Evolutionary conservation across 2,329 filamentous ascomycete genomes (phyloP).

Genomic region (Claviceps arundinis): DNA sequence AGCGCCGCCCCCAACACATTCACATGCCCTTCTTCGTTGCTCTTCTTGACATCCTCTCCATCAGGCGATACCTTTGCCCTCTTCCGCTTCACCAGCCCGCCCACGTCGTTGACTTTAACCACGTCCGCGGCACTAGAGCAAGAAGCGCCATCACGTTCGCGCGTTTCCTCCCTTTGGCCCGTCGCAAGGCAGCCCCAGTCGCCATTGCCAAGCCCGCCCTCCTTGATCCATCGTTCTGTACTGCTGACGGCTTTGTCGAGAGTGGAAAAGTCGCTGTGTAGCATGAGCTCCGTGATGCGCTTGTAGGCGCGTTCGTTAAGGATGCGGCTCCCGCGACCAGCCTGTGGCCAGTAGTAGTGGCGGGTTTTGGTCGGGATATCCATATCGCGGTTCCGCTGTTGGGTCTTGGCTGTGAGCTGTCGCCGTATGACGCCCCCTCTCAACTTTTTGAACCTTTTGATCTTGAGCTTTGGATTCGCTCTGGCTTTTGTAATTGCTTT

Average conservation of each 20-base stretch:
- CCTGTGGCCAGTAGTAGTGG: slow-evolving; percentile 52
- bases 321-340: slow-evolving; percentile 49
- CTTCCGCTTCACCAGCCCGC: slow-evolving; percentile 35
- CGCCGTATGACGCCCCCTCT: slow-evolving; percentile 50
- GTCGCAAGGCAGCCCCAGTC: slow-evolving; percentile 38
- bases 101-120: slow-evolving; percentile 33
- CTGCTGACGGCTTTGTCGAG: slow-evolving; percentile 48
- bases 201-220: slow-evolving; percentile 41
- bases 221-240: slow-evolving; percentile 56
- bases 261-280: slow-evolving; percentile 61
- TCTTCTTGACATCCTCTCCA: slow-evolving; percentile 35
- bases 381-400: slow-evolving; percentile 34
- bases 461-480: slow-evolving; percentile 7
- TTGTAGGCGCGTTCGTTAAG: slow-evolving; percentile 53
- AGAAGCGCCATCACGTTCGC: background rate
- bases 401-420: slow-evolving; percentile 50
- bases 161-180: slow-evolving; percentile 24
- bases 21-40: slow-evolving; percentile 27
- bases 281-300: slow-evolving; percentile 53
- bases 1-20: slow-evolving; percentile 38
- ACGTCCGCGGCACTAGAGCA: slow-evolving; percentile 5
- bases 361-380: slow-evolving; percentile 38
- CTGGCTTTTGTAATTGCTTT: slow-evolving; percentile 16
- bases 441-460: slow-evolving; percentile 32
- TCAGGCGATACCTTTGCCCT: slow-evolving; percentile 23